Conservation (phyloP, 345 rosid species). For the Salix exigua region DNA sequence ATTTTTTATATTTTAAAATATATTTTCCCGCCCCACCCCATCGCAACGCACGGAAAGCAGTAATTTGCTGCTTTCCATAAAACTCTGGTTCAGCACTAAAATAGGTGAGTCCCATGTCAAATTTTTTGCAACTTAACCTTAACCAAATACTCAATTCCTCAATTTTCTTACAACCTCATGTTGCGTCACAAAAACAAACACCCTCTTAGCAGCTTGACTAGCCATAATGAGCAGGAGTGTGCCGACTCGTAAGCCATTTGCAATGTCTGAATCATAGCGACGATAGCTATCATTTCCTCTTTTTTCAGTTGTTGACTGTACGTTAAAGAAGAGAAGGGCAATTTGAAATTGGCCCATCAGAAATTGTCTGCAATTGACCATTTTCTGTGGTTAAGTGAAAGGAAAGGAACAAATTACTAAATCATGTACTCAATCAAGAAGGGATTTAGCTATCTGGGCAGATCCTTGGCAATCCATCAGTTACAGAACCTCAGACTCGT, state of each 20-base stretch:
- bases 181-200: too few species aligned
- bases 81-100: too few species aligned
- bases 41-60: too few species aligned
- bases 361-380: background rate
- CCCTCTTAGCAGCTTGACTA: constrained; percentile 62
- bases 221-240: constrained; percentile 52
- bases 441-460: background rate
- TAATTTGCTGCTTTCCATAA: accelerated
- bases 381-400: background rate
- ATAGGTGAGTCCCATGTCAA: too few species aligned
- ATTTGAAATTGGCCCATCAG: background rate
- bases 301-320: constrained; percentile 12
- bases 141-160: too few species aligned
- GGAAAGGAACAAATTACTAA: background rate
- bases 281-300: constrained; percentile 42
- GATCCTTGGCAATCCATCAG: background rate
- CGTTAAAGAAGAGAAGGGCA: constrained; percentile 1
- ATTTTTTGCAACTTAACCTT: accelerated
- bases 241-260: constrained; percentile 76
- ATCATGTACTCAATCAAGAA: background rate
- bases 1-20: too few species aligned
- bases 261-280: constrained; percentile 69
- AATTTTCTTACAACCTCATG: accelerated
- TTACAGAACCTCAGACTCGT: too few species aligned
- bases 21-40: too few species aligned